Evolutionary conservation across 2,329 filamentous ascomycete species (phyloP), one percentile per base, ranked within the genome.

Genomic region (Aurifilum marmelostoma): DNA sequence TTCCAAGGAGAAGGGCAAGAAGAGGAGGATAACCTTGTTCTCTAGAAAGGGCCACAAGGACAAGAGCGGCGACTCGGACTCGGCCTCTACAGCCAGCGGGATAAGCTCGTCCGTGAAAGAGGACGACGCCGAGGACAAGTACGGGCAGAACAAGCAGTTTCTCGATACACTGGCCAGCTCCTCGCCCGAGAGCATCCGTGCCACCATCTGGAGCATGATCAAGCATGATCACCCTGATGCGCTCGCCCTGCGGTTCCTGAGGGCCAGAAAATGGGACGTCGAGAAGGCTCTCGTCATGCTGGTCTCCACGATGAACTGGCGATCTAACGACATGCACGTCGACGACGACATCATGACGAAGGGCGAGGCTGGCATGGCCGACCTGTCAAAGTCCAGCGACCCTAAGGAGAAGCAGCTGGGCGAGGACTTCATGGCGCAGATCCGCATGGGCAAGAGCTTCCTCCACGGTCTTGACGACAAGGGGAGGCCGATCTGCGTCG

Each of bases 151-250:
- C 50, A 96, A 95, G 80, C 89, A 94, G 63, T 97, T 94, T 80
- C 88, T 93, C 74, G 89, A 95, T 54, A 93, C 93, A 0, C 80
- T 99, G 12, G 90, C 91, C 63, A 92, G 87, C 70, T 87, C 91
- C 75, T 86, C 89, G 0, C 92, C 95, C 0, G 93, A 97, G 75
- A 86, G 91, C 58, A 88, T 99, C 73, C 89, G 94, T 65, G 84
- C 85, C 21, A 90, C 94, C 0, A 92, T 98, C 77, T 98, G 96
- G 96, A 87, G 83, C 73, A 97, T 97, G 93, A 88, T 95, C 69
- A 99, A 98, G 83, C 91, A 96, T 75, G 96, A 99, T 76, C 89
- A 98, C 77, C 96, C 96, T 0, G 96, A 99, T 80, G 91, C 91
- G 2, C 83, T 97, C 24, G 82, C 95, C 21, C 82, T 97, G 68